Evolutionary conservation across 768 basidiomycete genomes (phyloP), one percentile per base, ranked within the genome.

Genomic region (Mycena haematopus): DNA sequence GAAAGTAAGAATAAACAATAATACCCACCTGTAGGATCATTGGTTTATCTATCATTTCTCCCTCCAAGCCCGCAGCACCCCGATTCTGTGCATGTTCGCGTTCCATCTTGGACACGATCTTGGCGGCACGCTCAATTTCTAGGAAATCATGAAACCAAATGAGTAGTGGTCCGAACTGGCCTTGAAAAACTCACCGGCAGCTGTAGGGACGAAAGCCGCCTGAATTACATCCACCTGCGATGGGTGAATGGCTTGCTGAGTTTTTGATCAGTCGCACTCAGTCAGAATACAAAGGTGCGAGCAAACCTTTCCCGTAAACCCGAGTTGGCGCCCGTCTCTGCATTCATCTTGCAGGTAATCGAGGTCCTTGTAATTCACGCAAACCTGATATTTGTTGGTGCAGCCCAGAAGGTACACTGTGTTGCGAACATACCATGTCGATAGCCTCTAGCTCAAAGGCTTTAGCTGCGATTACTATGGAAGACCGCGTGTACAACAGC

Each of bases 191-290:
- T 33, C 69, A 88, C 94, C 93, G 76, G 85, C 75, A 19, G 79
- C 73, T 0, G 87, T 87, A 0, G 95, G 95, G 0, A 92, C 84
- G 72, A 91, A 98, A 0, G 89, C 87, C 7, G 82, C 76, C 62
- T 96, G 91, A 25, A 96, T 92, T 8, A 83, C 80, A 35, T 84
- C 82, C 5, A 96, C 85, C 74, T 98, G 96, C 25, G 78, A 77
- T 0, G 96, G 96, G 73, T 98, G 96, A 42, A 98, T 96, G 2
- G 91, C 93, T 95, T 98, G 96, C 93, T 95, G 44, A 40, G 24
- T 58, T 5, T 56, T 14, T 9, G 7, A 17, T 38, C 49, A 22
- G n/a, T 54, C 15, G 4, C 6, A 52, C 22, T 17, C 29, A 15
- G n/a, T 56, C 64, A 59, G 31, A 33, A 14, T 47, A 10, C 38